Conservation (phyloP, 352 stramenopile species). For the Globisporangium yorkense region DNA sequence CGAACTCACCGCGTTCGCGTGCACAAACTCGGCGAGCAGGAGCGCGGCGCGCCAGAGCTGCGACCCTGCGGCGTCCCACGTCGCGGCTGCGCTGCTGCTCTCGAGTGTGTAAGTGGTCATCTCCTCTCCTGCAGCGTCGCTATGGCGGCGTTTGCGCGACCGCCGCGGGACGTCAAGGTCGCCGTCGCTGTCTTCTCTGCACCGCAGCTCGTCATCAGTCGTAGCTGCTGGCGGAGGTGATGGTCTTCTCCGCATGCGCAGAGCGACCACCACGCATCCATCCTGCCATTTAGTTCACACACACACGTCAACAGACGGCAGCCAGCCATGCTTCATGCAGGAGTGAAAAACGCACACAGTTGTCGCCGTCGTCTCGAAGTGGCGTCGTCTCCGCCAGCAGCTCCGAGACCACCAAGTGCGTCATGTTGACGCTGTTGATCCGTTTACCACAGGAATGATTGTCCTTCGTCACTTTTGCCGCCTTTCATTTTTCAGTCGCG, state of each 20-base stretch:
- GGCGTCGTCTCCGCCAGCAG: background rate
- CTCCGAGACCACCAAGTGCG: background rate
- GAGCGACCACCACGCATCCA: conserved; percentile 1
- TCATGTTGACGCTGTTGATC: background rate
- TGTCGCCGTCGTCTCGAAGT: background rate
- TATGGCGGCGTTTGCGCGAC: background rate
- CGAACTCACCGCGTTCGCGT: conserved; percentile 15
- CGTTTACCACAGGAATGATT: background rate
- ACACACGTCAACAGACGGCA: background rate
- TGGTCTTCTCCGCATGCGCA: conserved; percentile 1
- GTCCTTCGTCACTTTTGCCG: background rate
- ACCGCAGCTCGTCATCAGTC: background rate
- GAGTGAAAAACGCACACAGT: background rate
- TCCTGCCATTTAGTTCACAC: background rate
- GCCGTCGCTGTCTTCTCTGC: conserved; percentile 10
- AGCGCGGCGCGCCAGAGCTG: conserved; percentile 56
- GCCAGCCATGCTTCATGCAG: too few species aligned
- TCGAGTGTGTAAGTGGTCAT: background rate
- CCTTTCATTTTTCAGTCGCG: background rate
- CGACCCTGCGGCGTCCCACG: conserved; percentile 30
- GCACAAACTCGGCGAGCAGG: conserved; percentile 47
- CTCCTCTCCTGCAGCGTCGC: background rate
- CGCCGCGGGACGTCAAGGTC: conserved; percentile 11
- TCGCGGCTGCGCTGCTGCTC: conserved; percentile 5
- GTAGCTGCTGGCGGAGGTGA: background rate